Percentiles rank a stretch among this genome's conserved stretches.
These are phyloP conservation scores for Pistacia vera DNA, from an alignment of 345 rosid species.

Conservation along the genomic window DNA sequence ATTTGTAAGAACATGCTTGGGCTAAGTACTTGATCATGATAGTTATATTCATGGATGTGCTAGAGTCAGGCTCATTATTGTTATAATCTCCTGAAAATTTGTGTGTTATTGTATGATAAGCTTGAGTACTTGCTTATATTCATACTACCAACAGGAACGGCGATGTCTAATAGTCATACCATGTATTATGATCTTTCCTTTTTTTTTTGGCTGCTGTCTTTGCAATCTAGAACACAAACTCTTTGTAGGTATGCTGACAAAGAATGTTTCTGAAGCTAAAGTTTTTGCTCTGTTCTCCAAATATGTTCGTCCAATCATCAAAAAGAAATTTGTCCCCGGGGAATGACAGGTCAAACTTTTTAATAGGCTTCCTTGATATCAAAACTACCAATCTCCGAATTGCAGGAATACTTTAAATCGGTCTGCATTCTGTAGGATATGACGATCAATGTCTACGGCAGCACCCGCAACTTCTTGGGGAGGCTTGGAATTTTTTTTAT, in stretches of 20 bases:
- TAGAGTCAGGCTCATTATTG: not conserved
- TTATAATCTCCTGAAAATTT: no score
- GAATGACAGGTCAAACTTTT: not conserved
- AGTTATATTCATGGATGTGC: not conserved
- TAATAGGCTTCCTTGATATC: not conserved
- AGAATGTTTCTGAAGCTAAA: constrained; percentile 87
- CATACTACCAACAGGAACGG: no score
- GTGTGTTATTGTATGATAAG: no score
- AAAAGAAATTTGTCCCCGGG: constrained; percentile 7
- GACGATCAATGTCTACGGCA: not conserved
- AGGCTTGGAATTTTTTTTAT: constrained; percentile 2
- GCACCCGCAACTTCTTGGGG: not conserved
- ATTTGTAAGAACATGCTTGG: not conserved
- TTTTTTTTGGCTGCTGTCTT: not conserved
- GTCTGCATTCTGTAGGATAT: not conserved
- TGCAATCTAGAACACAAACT: constrained; percentile 89
- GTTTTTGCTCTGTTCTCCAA: constrained; percentile 69
- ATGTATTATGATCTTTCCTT: not conserved
- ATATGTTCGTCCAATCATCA: constrained; percentile 30
- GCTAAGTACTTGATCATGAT: no score
- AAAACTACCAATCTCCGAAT: no score
- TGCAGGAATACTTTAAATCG: not conserved
- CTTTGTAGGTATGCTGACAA: constrained; percentile 98
- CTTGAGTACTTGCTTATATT: no score
- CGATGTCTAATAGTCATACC: not conserved